Evolutionary conservation across 2,329 filamentous ascomycete species (phyloP), one percentile per base, ranked within the genome.

Genomic region (Fusarium acutatum): DNA sequence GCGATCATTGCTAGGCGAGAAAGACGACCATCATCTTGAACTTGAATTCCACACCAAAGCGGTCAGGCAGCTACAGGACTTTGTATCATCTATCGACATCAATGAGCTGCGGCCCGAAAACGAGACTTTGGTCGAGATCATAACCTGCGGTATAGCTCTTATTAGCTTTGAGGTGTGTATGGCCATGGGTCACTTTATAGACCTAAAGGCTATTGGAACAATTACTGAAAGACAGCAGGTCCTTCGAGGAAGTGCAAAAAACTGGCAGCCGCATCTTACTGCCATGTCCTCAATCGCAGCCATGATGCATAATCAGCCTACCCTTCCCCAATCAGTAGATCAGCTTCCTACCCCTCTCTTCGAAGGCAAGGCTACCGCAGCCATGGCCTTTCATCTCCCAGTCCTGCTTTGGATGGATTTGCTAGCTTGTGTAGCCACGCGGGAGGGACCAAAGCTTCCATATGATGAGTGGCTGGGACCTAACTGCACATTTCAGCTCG

Each of bases 141-240:
- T 50, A 12, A 50, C 47, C 0, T 50, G 47, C 0, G 47, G 47
- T 1, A 50, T 34, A 0, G 11, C 47, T 7, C 47, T 50, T 0
- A 50, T 50, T 1, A 50, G 47, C 4, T 50, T 50, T 11, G 47
- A 34, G 22, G 30, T 49, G 13, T 15, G 18, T 14, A 14, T 41
- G 7, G 4, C 2, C 22, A n/a, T 15, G 7, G 13, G n/a, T n/a
- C n/a, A n/a, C n/a, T n/a, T n/a, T n/a, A n/a, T n/a, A n/a, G n/a
- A n/a, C n/a, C n/a, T n/a, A n/a, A n/a, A n/a, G n/a, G n/a, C n/a
- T n/a, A n/a, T n/a, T n/a, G n/a, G n/a, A n/a, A n/a, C n/a, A 2
- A 13, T 0, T 18, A 7, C 46, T 49, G 20, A 49, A 49, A 32
- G 5, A 12, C 3, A 10, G 3, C 5, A 50, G 47, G 47, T 50